These are phyloP conservation scores for Gossypium lobatum DNA, from an alignment of 441 rosid genomes.

Conservation along the genomic window DNA sequence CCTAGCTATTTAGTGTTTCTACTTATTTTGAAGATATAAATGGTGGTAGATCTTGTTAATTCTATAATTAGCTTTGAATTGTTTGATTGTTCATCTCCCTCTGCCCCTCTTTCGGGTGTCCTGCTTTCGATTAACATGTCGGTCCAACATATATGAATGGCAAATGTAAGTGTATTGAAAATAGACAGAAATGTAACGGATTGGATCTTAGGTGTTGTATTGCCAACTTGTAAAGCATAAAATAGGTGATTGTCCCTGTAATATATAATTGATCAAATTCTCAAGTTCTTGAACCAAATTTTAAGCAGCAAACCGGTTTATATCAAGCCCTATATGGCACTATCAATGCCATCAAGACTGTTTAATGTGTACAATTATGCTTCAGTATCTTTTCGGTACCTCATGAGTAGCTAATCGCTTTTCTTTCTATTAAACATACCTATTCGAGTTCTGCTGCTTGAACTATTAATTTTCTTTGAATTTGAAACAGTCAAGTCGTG, in stretches of 20 bases:
- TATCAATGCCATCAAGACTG: background rate
- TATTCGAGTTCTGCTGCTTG: background rate
- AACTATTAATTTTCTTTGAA: slow-evolving; percentile 12
- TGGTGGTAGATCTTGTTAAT: background rate
- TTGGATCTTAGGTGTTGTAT: background rate
- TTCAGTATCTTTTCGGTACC: background rate
- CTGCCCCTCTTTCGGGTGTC: background rate
- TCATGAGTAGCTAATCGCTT: background rate
- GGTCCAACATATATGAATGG: background rate
- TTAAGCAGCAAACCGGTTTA: background rate
- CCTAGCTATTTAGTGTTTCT: background rate
- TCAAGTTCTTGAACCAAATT: background rate
- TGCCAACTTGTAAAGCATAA: background rate
- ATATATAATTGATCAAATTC: background rate
- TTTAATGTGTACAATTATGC: background rate
- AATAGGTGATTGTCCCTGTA: background rate
- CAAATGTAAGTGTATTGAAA: background rate
- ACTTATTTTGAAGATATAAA: background rate
- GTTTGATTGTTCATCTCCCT: background rate
- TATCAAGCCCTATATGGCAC: background rate
- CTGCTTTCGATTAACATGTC: background rate
- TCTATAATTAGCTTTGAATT: background rate
- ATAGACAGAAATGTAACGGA: background rate
- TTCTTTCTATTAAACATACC: slow-evolving; percentile 9
- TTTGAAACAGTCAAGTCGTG: slow-evolving; percentile 59